Evolutionary conservation across 208 protist species (phyloP).

Genomic region (Crithidia mellificae): DNA sequence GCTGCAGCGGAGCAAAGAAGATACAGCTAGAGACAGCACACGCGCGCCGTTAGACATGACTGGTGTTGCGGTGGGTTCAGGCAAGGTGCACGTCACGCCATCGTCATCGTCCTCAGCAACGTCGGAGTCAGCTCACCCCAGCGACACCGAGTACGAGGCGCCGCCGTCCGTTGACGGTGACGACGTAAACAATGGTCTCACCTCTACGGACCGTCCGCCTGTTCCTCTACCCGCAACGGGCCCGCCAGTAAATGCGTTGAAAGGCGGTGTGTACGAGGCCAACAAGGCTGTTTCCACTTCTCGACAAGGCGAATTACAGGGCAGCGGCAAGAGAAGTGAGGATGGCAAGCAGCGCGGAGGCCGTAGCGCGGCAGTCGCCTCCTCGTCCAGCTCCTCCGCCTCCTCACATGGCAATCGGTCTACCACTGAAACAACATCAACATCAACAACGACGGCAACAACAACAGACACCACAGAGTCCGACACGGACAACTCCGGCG

Average conservation of each 20-base stretch:
- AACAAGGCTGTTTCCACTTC: neutral
- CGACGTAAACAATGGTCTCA: neutral
- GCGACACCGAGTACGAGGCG: conserved; percentile 22
- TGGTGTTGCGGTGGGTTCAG: neutral
- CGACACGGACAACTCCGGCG: conserved; percentile 5
- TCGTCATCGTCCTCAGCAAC: neutral
- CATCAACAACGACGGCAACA: neutral
- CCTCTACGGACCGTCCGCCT: neutral
- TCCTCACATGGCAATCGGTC: neutral
- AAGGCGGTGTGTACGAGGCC: neutral
- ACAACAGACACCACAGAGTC: neutral
- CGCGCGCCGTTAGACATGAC: neutral
- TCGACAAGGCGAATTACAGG: neutral
- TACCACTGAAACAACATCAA: neutral
- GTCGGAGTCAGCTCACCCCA: neutral
- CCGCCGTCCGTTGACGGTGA: conserved; percentile 6
- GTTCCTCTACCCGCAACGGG: neutral
- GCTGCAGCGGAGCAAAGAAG: no score
- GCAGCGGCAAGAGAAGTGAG: neutral
- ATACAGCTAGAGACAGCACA: neutral
- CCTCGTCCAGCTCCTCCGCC: neutral
- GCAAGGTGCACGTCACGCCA: conserved; percentile 6
- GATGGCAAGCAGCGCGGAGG: neutral
- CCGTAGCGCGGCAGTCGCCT: neutral
- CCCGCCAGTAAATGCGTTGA: neutral